Base-by-base conservation (phyloP, 352 stramenopile species). In the Phytophthora hybrid region DNA sequence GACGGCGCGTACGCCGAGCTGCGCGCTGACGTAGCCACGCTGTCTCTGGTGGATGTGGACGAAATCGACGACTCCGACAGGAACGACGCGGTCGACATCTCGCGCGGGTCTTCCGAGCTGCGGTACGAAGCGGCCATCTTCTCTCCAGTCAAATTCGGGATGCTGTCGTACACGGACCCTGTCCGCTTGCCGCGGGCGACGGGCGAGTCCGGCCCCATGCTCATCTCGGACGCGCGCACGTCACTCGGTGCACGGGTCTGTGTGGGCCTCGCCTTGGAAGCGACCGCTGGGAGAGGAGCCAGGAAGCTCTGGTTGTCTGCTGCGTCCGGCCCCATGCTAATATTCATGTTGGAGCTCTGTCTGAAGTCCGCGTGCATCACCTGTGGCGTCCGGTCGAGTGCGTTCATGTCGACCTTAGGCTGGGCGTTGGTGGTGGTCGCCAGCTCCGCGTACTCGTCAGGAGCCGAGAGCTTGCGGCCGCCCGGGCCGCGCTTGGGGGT, bases 361-460 rank as follows among this genome's bases (percentile, higher is more conserved):
- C 58, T 78, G 18, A 78, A 81, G 23, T 73, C 65, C 11, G 61
- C 62, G 5, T 63, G 53, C 16, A 70, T 54, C 13, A 23, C 21
- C 52, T 66, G 59, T 0, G 58, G 56, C 32, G 64, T 23, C 10
- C 39, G 55, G 7, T 61, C 55, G 18, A 55, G 26, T 39, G 26
- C 41, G 7, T 66, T 56, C 65, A 78, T 71, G 21, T 72, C 52
- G 23, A 78, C 56, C 19, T 67, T 26, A 4, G 34, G 37, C 13
- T 81, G 59, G n/a, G 74, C 76, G 23, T 79, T 77, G 1, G 78
- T 81, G 1, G 76, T 64, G 5, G 78, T 78, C 21, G 70, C 57
- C 3, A 85, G 56, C 53, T 85, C 76, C 0, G 70, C 71, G 44
- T 83, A 85, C 57, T 85, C 79, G 63, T 83, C 79, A 0, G 63